A percentile compares a stretch with the other conserved stretches of the same genome.
Evolutionary conservation across 2,329 filamentous ascomycete species (phyloP).

Genomic region (Talaromyces sp.): DNA sequence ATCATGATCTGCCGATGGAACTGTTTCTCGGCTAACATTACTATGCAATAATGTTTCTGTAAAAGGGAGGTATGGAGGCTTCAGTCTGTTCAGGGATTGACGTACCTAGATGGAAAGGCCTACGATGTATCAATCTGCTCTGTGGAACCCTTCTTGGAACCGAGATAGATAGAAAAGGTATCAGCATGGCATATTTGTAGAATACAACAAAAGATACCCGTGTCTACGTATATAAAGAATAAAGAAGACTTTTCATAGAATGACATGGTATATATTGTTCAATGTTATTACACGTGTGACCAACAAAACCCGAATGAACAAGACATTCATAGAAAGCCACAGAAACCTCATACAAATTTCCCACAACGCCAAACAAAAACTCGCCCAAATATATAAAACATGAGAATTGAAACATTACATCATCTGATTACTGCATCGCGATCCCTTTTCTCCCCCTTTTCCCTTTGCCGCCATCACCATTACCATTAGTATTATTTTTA

Average conservation of each 20-base stretch:
- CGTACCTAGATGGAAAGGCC: no score
- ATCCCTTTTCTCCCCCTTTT: constrained; percentile 3
- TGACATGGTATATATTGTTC: background rate
- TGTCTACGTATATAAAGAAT: background rate
- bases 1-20: no score
- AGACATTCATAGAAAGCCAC: background rate
- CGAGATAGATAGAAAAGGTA: no score
- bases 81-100: no score
- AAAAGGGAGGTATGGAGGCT: no score
- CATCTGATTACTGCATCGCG: constrained; percentile 7
- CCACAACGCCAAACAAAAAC: constrained; percentile 6
- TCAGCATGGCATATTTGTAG: no score
- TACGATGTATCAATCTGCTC: no score
- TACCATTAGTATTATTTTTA: constrained; percentile 20
- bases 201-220: no score
- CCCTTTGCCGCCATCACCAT: background rate
- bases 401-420: background rate
- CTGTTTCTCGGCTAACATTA: no score
- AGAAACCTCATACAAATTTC: background rate
- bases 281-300: constrained; percentile 9
- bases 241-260: background rate
- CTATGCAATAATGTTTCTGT: no score
- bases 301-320: background rate
- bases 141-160: no score
- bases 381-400: background rate